Base-by-base conservation (phyloP, 1,284 basidiomycete species). In the Malassezia slooffiae region DNA sequence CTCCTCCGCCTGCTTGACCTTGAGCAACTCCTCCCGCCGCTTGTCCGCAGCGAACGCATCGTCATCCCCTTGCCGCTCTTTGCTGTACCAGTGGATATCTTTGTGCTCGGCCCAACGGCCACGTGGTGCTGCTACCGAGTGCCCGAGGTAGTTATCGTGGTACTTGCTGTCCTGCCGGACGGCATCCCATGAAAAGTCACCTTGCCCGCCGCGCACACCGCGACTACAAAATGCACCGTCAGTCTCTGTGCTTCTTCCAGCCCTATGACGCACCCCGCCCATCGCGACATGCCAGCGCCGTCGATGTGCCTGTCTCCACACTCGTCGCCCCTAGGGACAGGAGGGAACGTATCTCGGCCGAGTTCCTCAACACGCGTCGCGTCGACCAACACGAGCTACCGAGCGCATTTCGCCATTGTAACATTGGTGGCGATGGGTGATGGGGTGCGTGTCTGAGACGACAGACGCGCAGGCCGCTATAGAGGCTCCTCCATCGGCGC, bases 71-170 rank as follows among this genome's bases (percentile, higher is more conserved):
- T 31, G 16, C 22, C 42, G 46, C 31, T 62, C 60, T 28, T 60
- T 63, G 53, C 60, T 67, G 51, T 67, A 69, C 66, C 66, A 69
- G 22, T 55, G 57, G 40, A 69, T 62, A 43, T 69, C 66, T 13
- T 56, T 45, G 13, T 61, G 61, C 27, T 61, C 55, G 30, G 61
- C 61, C 66, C 66, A 69, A 9, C 66, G 54, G 2, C 66, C 66
- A 4, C 57, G 60, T 11, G 66, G 58, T 10, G 64, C 66, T n/a
- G 54, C 53, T 27, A 69, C 54, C 16, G 62, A 62, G 42, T 67
- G 57, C 39, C 66, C 66, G 9, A 69, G 54, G 40, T 69, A 69
- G 44, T 61, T 57, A 24, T 69, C 66, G 33, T 64, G 60, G 24
- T 67, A 51, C 49, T 69, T 60, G n/a, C n/a, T n/a, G 47, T 66